Percentiles rank a stretch among this genome's conserved stretches.
Conservation (phyloP, 1,284 basidiomycete genomes). For the Somion occarium region DNA sequence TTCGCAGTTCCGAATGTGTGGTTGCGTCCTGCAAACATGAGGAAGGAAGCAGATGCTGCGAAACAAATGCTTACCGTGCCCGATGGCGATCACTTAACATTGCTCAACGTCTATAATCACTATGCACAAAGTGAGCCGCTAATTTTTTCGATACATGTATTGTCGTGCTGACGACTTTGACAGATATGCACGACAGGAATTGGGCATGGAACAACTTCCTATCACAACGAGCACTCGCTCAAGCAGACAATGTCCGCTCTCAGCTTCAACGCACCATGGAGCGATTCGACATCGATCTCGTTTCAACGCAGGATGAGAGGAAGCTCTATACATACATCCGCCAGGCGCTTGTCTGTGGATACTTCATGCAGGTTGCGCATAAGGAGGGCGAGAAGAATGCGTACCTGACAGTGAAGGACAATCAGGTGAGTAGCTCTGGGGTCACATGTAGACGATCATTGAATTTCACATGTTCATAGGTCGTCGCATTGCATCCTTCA, state of each 20-base stretch:
- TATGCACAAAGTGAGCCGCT: slow-evolving; percentile 74
- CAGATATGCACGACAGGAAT: slow-evolving; percentile 74
- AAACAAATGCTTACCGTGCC: slow-evolving; percentile 89
- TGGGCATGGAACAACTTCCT: slow-evolving; percentile 97
- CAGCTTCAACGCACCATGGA: slow-evolving; percentile 95
- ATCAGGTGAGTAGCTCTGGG: slow-evolving; percentile 52
- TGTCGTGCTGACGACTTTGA: too few species aligned
- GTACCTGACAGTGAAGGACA: slow-evolving; percentile 92
- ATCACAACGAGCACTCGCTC: slow-evolving; percentile 76
- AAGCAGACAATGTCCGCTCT: slow-evolving; percentile 94
- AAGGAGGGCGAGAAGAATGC: slow-evolving; percentile 89
- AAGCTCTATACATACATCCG: slow-evolving; percentile 81
- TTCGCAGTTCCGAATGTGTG: slow-evolving; percentile 88
- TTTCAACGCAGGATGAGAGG: slow-evolving; percentile 75
- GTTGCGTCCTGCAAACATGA: slow-evolving; percentile 84
- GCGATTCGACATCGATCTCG: slow-evolving; percentile 80
- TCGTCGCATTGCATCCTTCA: slow-evolving; percentile 89
- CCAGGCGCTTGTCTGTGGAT: slow-evolving; percentile 86
- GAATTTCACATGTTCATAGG: slow-evolving; percentile 36
- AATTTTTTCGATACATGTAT: slow-evolving; percentile 65
- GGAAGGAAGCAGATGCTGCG: slow-evolving; percentile 89
- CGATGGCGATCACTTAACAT: slow-evolving; percentile 92
- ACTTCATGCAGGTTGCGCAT: slow-evolving; percentile 99
- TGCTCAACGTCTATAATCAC: slow-evolving; percentile 95
- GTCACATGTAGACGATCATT: neutral